These are phyloP conservation scores for Silene conica DNA, from an alignment of 148 eudicot genomes.

Conservation along the genomic window DNA sequence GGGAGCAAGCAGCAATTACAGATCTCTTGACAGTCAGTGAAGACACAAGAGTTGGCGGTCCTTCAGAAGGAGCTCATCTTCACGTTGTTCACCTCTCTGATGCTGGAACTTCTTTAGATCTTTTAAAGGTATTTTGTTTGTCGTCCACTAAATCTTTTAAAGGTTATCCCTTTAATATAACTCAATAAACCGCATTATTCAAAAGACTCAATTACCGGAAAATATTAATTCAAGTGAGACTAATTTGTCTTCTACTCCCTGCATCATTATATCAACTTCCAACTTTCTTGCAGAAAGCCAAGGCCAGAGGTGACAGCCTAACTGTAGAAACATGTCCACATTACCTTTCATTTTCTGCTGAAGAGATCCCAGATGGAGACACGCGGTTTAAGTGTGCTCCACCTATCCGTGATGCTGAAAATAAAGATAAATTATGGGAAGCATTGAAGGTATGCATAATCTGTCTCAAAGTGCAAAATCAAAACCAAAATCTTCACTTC, in stretches of 20 bases:
- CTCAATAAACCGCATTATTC: no score
- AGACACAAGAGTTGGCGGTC: constrained; percentile 67
- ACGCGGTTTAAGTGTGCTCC: constrained; percentile 96
- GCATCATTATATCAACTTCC: neutral
- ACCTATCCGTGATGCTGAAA: constrained; percentile 80
- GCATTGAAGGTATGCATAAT: constrained; percentile 61
- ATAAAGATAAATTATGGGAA: constrained; percentile 74
- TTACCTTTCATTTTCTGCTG: constrained; percentile 89
- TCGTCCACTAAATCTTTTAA: neutral
- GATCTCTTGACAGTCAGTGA: constrained; percentile 63
- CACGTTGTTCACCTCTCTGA: constrained; percentile 92
- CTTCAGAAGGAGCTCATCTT: constrained; percentile 96
- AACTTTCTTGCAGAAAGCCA: constrained; percentile 62
- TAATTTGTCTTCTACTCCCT: neutral
- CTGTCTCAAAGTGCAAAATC: neutral
- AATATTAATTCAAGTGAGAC: no score
- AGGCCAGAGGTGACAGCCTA: constrained; percentile 75
- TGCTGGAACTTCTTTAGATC: constrained; percentile 72
- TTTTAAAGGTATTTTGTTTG: constrained; percentile 53
- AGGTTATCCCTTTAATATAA: neutral
- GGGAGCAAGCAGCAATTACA: constrained; percentile 91
- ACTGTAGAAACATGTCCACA: constrained; percentile 95
- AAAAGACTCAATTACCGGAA: no score
- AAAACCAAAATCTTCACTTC: neutral
- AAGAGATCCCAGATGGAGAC: constrained; percentile 87